Evolutionary conservation across 2,329 filamentous ascomycete species (phyloP).

Genomic region (Cordyceps tenuipes): DNA sequence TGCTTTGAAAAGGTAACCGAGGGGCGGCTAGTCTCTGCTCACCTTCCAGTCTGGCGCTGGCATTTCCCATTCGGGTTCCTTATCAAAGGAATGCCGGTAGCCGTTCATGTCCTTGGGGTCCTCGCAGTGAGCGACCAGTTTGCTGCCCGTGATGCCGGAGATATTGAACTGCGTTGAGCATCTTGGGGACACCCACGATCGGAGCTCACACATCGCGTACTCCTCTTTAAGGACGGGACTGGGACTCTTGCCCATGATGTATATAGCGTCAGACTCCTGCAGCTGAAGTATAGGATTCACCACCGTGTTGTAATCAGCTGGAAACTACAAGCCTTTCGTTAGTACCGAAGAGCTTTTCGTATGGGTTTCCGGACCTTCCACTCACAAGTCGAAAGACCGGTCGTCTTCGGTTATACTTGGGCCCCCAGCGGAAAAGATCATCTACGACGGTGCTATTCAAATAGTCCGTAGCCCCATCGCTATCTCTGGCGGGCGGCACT

Average conservation of each 20-base stretch:
- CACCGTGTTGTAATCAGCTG: constrained; percentile 58
- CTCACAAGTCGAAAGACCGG: constrained; percentile 43
- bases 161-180: constrained; percentile 58
- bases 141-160: constrained; percentile 48
- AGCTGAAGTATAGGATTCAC: constrained; percentile 37
- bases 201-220: constrained; percentile 61
- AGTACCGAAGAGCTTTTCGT: neutral
- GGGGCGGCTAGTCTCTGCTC: neutral
- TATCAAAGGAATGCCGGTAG: constrained; percentile 39
- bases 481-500: constrained; percentile 25
- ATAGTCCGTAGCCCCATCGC: constrained; percentile 25
- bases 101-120: constrained; percentile 43
- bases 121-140: constrained; percentile 54
- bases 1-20: neutral
- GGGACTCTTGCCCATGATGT: constrained; percentile 50
- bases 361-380: constrained; percentile 16
- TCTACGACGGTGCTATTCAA: constrained; percentile 55
- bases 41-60: constrained; percentile 41
- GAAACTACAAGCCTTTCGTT: constrained; percentile 31
- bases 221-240: constrained; percentile 24
- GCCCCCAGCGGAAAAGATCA: constrained; percentile 61
- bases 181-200: constrained; percentile 52
- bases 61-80: constrained; percentile 19
- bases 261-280: constrained; percentile 45
- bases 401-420: constrained; percentile 39